Percentiles rank a stretch among this genome's conserved stretches.
Evolutionary conservation across 2,329 filamentous ascomycete genomes (phyloP).

Genomic region (Pseudogymnoascus pannorum): DNA sequence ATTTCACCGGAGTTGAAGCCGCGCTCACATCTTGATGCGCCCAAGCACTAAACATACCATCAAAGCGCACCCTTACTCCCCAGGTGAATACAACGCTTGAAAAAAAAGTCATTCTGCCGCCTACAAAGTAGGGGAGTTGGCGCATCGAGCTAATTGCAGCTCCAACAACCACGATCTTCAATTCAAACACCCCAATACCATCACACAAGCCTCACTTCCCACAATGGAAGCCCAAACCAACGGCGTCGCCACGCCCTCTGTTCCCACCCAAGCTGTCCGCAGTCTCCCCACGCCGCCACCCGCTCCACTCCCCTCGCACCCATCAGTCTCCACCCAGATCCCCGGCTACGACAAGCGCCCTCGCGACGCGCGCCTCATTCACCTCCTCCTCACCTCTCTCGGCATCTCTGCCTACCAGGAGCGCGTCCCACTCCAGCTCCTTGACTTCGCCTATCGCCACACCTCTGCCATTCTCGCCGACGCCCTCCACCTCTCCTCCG

Average conservation of each 20-base stretch:
- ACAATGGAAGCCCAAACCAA: constrained; percentile 44
- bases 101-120: neutral
- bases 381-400: constrained; percentile 70
- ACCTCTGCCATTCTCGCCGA: constrained; percentile 65
- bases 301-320: constrained; percentile 24
- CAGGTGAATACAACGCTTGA: neutral
- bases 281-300: constrained; percentile 17
- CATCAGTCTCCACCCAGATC: constrained; percentile 28
- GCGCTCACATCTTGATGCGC: neutral
- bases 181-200: neutral
- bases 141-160: neutral
- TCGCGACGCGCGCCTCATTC: constrained; percentile 71
- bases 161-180: neutral
- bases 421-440: constrained; percentile 72
- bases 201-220: neutral
- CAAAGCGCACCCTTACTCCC: neutral
- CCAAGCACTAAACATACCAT: neutral
- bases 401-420: constrained; percentile 75
- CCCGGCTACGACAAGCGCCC: constrained; percentile 45
- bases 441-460: constrained; percentile 83
- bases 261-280: constrained; percentile 19
- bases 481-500: constrained; percentile 59
- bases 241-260: constrained; percentile 34
- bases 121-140: neutral
- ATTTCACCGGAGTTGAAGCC: neutral